Evolutionary conservation across 1,284 basidiomycete species (phyloP).

Genomic region (Rhodotorula mucilaginosa): DNA sequence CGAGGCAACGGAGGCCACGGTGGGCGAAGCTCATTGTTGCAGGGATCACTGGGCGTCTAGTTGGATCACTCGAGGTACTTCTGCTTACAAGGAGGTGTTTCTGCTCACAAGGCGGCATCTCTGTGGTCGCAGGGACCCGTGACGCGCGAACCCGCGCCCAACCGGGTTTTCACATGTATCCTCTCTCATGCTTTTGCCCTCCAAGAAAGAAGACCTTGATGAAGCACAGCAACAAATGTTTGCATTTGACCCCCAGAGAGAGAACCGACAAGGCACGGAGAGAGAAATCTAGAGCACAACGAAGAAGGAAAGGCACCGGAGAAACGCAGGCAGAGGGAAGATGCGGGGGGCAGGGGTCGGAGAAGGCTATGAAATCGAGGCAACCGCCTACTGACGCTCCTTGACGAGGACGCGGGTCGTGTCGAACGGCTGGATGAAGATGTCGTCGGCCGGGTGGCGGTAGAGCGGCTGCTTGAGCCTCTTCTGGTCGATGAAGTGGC

Average conservation of each 20-base stretch:
- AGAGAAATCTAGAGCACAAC: not conserved
- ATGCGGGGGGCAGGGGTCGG: no score
- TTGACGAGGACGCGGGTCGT: constrained; percentile 30
- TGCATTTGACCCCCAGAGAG: not conserved
- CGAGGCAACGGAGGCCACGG: no score
- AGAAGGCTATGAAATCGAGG: not conserved
- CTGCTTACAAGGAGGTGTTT: no score
- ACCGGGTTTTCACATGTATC: no score
- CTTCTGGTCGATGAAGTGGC: constrained; percentile 70
- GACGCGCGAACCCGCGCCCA: no score
- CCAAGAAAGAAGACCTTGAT: no score
- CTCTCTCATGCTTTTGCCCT: no score
- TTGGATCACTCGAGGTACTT: no score
- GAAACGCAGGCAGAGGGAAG: not conserved
- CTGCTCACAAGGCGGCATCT: no score
- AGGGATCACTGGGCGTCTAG: no score
- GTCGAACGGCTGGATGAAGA: constrained; percentile 30
- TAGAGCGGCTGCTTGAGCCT: constrained; percentile 82
- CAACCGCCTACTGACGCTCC: constrained; percentile 24
- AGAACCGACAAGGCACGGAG: not conserved
- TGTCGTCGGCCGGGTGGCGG: constrained; percentile 74
- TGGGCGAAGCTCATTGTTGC: no score
- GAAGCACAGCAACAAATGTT: not conserved
- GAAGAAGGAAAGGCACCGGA: not conserved
- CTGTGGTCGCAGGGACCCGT: no score